Evolutionary conservation across 495 filamentous ascomycete genomes (phyloP), one percentile per base, ranked within the genome.

Genomic region (Penicillium egyptiacum): DNA sequence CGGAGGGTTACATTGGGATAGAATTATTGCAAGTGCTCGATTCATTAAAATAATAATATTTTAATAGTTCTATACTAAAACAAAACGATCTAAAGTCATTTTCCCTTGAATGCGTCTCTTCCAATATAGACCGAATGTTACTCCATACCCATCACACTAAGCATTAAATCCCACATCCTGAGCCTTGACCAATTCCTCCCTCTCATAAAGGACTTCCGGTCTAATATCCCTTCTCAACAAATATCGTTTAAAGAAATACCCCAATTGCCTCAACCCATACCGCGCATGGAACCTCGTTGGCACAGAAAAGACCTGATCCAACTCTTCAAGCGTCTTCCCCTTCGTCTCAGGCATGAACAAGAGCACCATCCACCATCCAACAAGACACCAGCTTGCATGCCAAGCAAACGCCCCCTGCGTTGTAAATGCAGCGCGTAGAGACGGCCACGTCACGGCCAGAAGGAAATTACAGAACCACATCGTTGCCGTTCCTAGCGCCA

Each of bases 401-500:
- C 82, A 72, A 5, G 74, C 75, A 59, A 88, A 86, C 1, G 78
- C 81, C 16, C 84, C 83, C 19, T 73, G 58, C 0, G 64, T 45
- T 7, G 79, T 74, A 14, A 86, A 77, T 2, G 71, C 70, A 22
- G 71, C 68, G 12, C 86, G 75, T 63, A 89, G 72, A 16, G 79
- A 75, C 0, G 88, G 87, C 67, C 88, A 87, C 0, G 84, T 63
- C n/a, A 68, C 63, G 0, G 58, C 81, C 31, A 73, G 56, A 7
- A 69, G 37, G 44, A 71, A 71, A 51, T 73, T 73, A 57, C 71
- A 73, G 72, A 85, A 82, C 83, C 86, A 88, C 1, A 81, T 86
- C 2, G 85, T 90, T 0, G 87, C 83, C 0, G 87, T 89, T 0
- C 85, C 86, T 2, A 84, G 70, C 0, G 77, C 77, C 86, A 90